Evolutionary conservation across 371 early-diverging fungal genomes (phyloP).

Genomic region (Rhizopus arrhizus): DNA sequence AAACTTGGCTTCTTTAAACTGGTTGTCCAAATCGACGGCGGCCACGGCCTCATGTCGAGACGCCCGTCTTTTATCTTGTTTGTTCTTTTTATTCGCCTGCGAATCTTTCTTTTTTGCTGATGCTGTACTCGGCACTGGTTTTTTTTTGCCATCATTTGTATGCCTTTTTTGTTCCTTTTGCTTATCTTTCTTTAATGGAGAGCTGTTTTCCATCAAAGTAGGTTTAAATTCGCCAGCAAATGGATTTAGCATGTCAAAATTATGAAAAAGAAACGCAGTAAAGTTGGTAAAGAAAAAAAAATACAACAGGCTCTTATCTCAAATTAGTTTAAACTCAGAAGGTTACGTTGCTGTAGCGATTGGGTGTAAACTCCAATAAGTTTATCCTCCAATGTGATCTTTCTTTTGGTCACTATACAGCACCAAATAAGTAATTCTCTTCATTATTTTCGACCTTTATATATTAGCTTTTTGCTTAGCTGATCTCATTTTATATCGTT

Average conservation of each 20-base stretch:
- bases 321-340: too few relatives aligned
- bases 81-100: constrained; percentile 6
- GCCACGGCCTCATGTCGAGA: background rate
- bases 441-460: too few relatives aligned
- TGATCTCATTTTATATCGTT: too few relatives aligned
- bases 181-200: background rate
- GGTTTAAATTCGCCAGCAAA: constrained; percentile 18
- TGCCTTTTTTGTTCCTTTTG: background rate
- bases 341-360: too few relatives aligned
- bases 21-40: background rate
- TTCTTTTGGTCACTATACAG: too few relatives aligned
- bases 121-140: background rate
- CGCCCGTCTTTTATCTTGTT: background rate
- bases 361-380: too few relatives aligned
- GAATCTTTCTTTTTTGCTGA: constrained; percentile 6
- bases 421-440: too few relatives aligned
- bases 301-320: too few relatives aligned
- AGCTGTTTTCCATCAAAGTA: background rate
- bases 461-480: too few relatives aligned
- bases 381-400: too few relatives aligned
- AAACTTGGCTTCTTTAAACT: constrained; percentile 29
- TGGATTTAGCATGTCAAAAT: constrained; percentile 18
- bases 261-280: background rate
- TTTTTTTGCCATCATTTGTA: constrained; percentile 4
- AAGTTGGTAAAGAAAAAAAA: too few relatives aligned